Percentiles rank a stretch among this genome's conserved stretches.
Conservation (phyloP, 371 early-diverging fungal species). For the Ordospora pajunii region DNA sequence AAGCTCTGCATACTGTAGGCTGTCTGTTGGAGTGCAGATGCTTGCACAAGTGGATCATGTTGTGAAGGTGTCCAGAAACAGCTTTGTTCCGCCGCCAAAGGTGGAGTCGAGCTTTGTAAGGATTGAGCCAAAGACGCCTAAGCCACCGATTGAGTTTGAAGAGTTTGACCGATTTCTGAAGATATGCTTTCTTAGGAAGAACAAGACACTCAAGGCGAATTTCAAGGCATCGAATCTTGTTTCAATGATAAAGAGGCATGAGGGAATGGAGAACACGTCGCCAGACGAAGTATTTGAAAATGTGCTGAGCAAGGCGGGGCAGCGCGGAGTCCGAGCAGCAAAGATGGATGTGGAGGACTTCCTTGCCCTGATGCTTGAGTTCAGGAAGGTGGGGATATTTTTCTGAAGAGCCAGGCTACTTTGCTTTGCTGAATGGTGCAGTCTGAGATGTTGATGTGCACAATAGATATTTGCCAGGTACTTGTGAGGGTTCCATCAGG, state of each 20-base stretch:
- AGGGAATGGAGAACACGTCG: constrained; percentile 63
- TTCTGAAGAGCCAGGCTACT: constrained; percentile 7
- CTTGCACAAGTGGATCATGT: constrained; percentile 86
- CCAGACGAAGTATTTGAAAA: constrained; percentile 24
- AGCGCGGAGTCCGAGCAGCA: constrained; percentile 71
- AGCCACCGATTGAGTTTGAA: constrained; percentile 79
- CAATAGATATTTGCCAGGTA: no score
- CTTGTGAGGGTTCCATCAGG: no score
- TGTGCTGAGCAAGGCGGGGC: constrained; percentile 22
- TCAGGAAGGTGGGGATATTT: constrained; percentile 56
- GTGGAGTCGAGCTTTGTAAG: constrained; percentile 89
- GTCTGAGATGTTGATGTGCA: no score
- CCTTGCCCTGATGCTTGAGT: constrained; percentile 61
- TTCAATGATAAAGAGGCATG: constrained; percentile 62
- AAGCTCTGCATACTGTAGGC: constrained; percentile 78
- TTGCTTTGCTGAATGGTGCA: background rate
- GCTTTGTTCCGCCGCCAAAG: constrained; percentile 94
- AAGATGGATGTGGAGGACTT: constrained; percentile 83
- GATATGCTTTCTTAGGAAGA: constrained; percentile 83
- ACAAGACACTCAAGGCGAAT: constrained; percentile 80
- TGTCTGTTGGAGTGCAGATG: constrained; percentile 90
- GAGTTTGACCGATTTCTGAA: constrained; percentile 94
- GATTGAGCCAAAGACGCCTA: constrained; percentile 81
- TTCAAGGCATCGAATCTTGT: constrained; percentile 69
- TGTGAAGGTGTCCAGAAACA: constrained; percentile 87